Conservation (phyloP, 345 rosid species). For the Gossypium rotundifolium region DNA sequence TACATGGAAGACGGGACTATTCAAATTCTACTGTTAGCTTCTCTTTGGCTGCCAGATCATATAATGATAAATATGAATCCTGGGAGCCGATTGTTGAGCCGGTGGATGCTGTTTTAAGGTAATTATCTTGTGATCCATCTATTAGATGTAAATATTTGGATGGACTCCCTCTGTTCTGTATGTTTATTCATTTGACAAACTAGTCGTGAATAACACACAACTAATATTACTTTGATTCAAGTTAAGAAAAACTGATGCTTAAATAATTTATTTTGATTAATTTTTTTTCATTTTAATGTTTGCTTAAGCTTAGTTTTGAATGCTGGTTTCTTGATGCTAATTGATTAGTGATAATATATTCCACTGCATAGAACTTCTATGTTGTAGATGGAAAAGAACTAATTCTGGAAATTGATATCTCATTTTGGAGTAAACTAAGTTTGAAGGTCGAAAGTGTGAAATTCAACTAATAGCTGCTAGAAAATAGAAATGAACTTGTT, state of each 20-base stretch:
- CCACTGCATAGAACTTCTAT: background rate
- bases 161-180: background rate
- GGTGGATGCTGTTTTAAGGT: background rate
- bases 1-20: constrained; percentile 64
- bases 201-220: background rate
- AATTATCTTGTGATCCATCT: constrained; percentile 9
- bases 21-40: constrained; percentile 67
- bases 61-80: constrained; percentile 81
- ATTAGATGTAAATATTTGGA: background rate
- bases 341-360: background rate
- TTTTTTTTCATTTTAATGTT: background rate
- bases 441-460: background rate
- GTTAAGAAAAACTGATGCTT: background rate
- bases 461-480: background rate
- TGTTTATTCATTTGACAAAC: background rate
- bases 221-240: background rate
- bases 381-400: background rate
- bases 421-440: background rate
- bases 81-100: constrained; percentile 93
- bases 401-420: background rate
- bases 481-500: no score
- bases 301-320: background rate
- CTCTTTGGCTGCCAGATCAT: constrained; percentile 82
- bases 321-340: background rate
- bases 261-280: background rate